Percentiles rank a stretch among this genome's conserved stretches.
Conservation (phyloP, 768 basidiomycete genomes). For the Inosperma sp. region DNA sequence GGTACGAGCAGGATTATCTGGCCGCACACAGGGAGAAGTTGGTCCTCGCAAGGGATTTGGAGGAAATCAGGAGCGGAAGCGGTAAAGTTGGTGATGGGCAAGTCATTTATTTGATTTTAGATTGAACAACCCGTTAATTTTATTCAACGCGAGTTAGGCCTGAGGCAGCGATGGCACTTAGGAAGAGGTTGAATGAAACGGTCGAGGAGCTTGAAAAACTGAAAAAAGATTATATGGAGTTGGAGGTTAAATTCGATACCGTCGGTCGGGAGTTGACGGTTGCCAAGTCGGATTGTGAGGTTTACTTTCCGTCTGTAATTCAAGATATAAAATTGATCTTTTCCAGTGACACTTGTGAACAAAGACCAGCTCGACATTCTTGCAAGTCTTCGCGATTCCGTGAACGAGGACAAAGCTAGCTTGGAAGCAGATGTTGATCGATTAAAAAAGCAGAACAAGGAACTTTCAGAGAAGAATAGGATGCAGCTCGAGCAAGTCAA, state of each 20-base stretch:
- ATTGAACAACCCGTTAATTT: background rate
- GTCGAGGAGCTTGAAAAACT: conserved; percentile 74
- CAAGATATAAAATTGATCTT: conserved; percentile 2
- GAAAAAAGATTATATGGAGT: conserved; percentile 61
- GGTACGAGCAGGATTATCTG: conserved; percentile 87
- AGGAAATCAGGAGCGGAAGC: conserved; percentile 77
- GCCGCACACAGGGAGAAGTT: conserved; percentile 79
- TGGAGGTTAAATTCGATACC: conserved; percentile 65
- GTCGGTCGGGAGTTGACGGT: conserved; percentile 67
- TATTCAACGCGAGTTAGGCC: conserved; percentile 42
- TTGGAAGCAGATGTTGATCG: conserved; percentile 65
- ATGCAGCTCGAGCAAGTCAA: conserved; percentile 92
- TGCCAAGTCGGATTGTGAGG: conserved; percentile 81
- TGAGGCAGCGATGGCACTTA: conserved; percentile 83
- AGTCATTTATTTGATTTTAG: conserved; percentile 17
- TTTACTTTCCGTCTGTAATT: background rate
- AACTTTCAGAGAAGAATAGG: conserved; percentile 74
- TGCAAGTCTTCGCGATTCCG: conserved; percentile 76
- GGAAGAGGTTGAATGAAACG: conserved; percentile 83
- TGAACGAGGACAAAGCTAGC: conserved; percentile 78
- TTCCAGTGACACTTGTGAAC: conserved; percentile 80
- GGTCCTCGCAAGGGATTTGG: conserved; percentile 72
- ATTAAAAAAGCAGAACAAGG: conserved; percentile 62
- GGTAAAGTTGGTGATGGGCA: conserved; percentile 73
- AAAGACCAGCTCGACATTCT: conserved; percentile 93